Percentiles rank a stretch among this genome's conserved stretches.
These are phyloP conservation scores for Colletotrichum sp. DNA, from an alignment of 2,329 filamentous ascomycete genomes.

Conservation along the genomic window DNA sequence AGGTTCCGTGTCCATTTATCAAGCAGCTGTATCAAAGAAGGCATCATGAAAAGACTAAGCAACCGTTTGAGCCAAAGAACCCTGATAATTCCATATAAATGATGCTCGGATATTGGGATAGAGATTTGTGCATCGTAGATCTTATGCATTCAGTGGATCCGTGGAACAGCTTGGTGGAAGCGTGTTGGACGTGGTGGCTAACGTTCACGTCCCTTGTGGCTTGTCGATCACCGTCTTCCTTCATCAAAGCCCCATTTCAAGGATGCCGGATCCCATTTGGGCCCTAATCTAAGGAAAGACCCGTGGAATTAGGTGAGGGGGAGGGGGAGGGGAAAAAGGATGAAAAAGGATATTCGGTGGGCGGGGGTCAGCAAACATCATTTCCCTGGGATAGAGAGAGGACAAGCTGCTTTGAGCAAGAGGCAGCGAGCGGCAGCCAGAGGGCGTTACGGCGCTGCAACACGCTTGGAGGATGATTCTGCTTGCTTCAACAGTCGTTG, in stretches of 20 bases:
- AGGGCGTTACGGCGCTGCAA: background rate
- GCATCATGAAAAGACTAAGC: background rate
- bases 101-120: background rate
- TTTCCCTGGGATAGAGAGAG: constrained; percentile 9
- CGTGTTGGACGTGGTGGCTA: background rate
- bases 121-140: background rate
- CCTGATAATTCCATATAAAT: background rate
- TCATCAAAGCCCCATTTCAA: constrained; percentile 7
- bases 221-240: constrained; percentile 6
- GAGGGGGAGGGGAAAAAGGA: background rate
- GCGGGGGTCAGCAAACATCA: constrained; percentile 15
- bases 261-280: background rate
- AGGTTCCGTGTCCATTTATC: background rate
- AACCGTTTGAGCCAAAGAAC: background rate
- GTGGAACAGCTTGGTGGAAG: background rate
- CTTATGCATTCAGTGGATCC: background rate
- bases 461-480: background rate
- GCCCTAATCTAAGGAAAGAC: constrained; percentile 6
- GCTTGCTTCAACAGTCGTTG: background rate
- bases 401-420: background rate
- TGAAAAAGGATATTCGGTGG: constrained; percentile 12
- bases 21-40: background rate
- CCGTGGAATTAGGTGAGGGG: background rate
- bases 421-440: background rate
- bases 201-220: constrained; percentile 5